Conservation (phyloP, 108 stramenopile species). For the Nannochloropsis gaditana region DNA sequence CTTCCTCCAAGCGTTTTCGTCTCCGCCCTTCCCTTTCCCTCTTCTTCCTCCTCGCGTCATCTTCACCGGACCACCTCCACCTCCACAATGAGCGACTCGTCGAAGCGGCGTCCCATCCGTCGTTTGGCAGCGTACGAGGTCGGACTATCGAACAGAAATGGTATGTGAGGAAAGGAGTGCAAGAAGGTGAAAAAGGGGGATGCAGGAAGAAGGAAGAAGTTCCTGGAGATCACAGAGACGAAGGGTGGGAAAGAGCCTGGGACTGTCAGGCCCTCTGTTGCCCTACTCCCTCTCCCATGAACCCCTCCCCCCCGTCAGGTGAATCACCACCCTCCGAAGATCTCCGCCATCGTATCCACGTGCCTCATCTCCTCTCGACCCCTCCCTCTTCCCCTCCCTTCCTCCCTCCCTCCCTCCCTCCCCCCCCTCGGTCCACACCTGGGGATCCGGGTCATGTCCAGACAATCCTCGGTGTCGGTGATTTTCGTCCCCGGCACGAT, state of each 20-base stretch:
- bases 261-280: too few species aligned
- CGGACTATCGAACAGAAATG: not conserved
- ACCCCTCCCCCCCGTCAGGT: too few species aligned
- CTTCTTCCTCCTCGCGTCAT: not conserved
- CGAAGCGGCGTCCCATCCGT: constrained; percentile 44
- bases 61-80: constrained; percentile 33
- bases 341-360: too few species aligned
- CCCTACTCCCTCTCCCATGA: too few species aligned
- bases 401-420: too few species aligned
- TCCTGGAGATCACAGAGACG: not conserved
- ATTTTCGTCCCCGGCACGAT: constrained; percentile 8
- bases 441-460: not conserved
- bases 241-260: not conserved
- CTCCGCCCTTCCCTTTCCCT: not conserved
- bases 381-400: too few species aligned
- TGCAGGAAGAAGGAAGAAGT: not conserved
- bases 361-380: too few species aligned
- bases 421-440: not conserved
- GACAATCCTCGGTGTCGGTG: constrained; percentile 15
- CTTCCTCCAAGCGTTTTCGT: not conserved
- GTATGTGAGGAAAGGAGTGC: not conserved
- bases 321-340: too few species aligned
- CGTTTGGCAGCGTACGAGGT: constrained; percentile 46
- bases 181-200: not conserved
- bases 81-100: constrained; percentile 49